Base-by-base conservation (phyloP, 495 filamentous ascomycete species). In the Hypoxylon rickii region DNA sequence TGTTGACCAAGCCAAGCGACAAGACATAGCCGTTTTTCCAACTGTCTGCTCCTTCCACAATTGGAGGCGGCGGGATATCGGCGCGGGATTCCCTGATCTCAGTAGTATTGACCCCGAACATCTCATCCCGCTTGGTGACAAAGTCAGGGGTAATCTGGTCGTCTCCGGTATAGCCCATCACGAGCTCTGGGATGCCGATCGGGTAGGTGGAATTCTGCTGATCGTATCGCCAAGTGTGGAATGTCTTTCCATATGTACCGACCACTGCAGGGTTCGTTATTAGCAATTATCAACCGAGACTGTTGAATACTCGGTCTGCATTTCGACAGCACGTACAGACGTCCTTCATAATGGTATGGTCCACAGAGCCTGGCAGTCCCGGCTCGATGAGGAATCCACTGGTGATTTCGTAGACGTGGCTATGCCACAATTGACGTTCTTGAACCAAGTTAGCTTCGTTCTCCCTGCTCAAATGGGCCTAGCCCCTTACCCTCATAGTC, bases 101-200 rank as follows among this genome's bases (percentile, higher is more conserved):
- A 1, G 58, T 59, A 8, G 66, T 67, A 32, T 77, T 74, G 51
- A 77, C 58, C 58, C 77, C 75, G 12, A 84, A 75, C 58, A 79
- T 55, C 29, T 74, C 40, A 59, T 84, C 81, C 61, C 82, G 81
- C 64, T 80, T 78, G 12, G 53, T 61, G 46, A 76, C 74, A 50
- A 82, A 84, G 44, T 77, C 76, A 15, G 80, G 80, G 55, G 81
- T 75, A 33, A 84, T 65, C 46, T 75, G 70, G 29, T 62, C 66
- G 45, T 65, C 57, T 31, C 55, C 54, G 6, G 71, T 76, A 44
- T 68, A 72, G 22, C 72, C 70, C 58, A 67, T 69, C 33, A 74
- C 71, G 13, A 73, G 63, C 58, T 76, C 69, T 5, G 72, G 73
- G 49, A 68, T 69, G n/a, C 71, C 69, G 22, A 72, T 39, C 0